Conservation (phyloP, 176 grass and related monocot genomes). For the Oryza meridionalis region DNA sequence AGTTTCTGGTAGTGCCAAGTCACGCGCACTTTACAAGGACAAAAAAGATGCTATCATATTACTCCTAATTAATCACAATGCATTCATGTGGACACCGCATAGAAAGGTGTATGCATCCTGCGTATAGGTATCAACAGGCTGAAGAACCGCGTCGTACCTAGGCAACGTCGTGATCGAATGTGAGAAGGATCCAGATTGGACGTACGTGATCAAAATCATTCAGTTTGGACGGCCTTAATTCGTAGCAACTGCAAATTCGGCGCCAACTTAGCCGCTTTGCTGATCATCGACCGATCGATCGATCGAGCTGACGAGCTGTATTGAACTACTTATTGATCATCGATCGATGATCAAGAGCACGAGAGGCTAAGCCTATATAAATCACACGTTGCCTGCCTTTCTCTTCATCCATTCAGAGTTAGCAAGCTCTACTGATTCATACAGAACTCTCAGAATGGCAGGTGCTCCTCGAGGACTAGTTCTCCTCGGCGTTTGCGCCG, state of each 20-base stretch:
- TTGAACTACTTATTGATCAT: not conserved
- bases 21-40: no score
- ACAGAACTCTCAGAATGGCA: not conserved
- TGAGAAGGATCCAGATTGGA: no score
- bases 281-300: not conserved
- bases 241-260: slow-evolving; percentile 29
- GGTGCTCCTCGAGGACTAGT: not conserved
- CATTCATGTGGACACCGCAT: no score
- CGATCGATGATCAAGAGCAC: not conserved
- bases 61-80: no score
- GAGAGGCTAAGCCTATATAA: not conserved
- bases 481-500: slow-evolving; percentile 11
- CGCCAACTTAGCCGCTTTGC: slow-evolving; percentile 1
- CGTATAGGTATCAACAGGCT: no score
- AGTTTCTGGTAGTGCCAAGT: no score
- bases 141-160: no score
- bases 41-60: no score
- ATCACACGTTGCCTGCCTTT: not conserved
- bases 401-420: slow-evolving; percentile 1
- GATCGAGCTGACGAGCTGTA: slow-evolving; percentile 9
- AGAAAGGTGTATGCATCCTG: no score
- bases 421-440: not conserved
- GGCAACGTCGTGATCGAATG: no score
- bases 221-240: slow-evolving; percentile 26
- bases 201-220: slow-evolving; percentile 7